Base-by-base conservation (phyloP, 2,329 filamentous ascomycete genomes). In the Paracoccidioides brasiliensis region DNA sequence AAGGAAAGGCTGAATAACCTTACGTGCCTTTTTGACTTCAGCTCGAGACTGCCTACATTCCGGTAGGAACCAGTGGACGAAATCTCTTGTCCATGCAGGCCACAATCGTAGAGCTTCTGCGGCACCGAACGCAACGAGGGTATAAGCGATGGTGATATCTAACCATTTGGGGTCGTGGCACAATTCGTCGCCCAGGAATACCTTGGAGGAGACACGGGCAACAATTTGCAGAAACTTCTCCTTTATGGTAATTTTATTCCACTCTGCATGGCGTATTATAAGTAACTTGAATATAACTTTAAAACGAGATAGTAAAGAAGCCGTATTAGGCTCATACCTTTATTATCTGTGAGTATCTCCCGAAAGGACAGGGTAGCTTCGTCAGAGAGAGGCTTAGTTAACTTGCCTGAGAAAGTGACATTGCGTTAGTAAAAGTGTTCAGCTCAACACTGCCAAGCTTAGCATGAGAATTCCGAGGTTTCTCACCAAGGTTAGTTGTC, bases 91-190 rank as follows among this genome's bases (percentile, higher is more conserved):
- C 14, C 72, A 58, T 0, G 66, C 59, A 0, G 76, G 76, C 62
- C 67, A 74, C 12, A 67, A 60, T 22, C 73, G 68, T 54, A 83
- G 70, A 60, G 66, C 62, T 41, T 70, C 65, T 59, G 66, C 55
- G 51, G 62, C 65, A 6, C 55, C 14, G 54, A 69, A 64, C 2
- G 54, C 54, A 30, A 60, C 50, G 40, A 61, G 58, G 30, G 62
- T 57, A 45, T 61, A 64, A 15, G 60, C 63, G 50, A 64, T 58
- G 2, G 61, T 60, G 9, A 64, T 57, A 50, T 76, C 68, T 69
- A 81, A 74, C 79, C 79, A 82, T 56, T 74, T 70, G 59, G 79
- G 74, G 43, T 76, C 68, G 15, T 78, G 77, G 61, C 74, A 78
- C 55, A 81, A 68, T 12, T 70, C 66, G 2, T 73, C 61, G 1